Conservation (phyloP, 805 yeast genomes). For the Scheffersomyces spartinae region DNA sequence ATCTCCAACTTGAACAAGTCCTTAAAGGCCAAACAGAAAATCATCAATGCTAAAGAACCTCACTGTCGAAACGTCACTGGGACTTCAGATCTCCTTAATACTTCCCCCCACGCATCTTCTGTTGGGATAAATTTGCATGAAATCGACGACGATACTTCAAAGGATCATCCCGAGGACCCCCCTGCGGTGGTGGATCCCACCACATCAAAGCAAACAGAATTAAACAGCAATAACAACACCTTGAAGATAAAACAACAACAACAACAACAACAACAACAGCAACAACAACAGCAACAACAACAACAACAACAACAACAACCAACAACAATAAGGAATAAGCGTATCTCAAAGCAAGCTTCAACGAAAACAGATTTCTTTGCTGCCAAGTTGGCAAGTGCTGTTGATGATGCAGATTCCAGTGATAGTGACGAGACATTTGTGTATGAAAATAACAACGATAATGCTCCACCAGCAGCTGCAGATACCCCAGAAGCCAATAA, state of each 20-base stretch:
- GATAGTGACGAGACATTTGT: constrained; percentile 95
- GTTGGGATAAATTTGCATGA: too few relatives aligned
- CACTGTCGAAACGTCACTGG: constrained; percentile 23
- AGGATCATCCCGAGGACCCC: too few relatives aligned
- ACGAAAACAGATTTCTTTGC: constrained; percentile 91
- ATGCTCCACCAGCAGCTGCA: constrained; percentile 1
- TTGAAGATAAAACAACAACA: too few relatives aligned
- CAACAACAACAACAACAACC: too few relatives aligned
- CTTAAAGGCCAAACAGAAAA: constrained; percentile 29
- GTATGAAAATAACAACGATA: constrained; percentile 45
- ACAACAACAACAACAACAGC: too few relatives aligned
- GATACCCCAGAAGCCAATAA: constrained; percentile 3
- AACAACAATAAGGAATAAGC: too few relatives aligned
- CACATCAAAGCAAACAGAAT: too few relatives aligned
- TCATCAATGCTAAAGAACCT: constrained; percentile 24
- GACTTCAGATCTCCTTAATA: constrained; percentile 23
- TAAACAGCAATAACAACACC: too few relatives aligned
- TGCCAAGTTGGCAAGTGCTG: constrained; percentile 88
- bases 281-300: too few relatives aligned
- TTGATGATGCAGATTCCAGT: constrained; percentile 76
- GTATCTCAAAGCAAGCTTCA: too few relatives aligned
- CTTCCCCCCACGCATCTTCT: constrained; percentile 20
- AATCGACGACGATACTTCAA: too few relatives aligned
- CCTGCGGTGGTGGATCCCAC: too few relatives aligned
- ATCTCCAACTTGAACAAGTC: constrained; percentile 32